Evolutionary conservation across 345 rosid species (phyloP), one percentile per base, ranked within the genome.

Genomic region (Xanthoceras sorbifolium): DNA sequence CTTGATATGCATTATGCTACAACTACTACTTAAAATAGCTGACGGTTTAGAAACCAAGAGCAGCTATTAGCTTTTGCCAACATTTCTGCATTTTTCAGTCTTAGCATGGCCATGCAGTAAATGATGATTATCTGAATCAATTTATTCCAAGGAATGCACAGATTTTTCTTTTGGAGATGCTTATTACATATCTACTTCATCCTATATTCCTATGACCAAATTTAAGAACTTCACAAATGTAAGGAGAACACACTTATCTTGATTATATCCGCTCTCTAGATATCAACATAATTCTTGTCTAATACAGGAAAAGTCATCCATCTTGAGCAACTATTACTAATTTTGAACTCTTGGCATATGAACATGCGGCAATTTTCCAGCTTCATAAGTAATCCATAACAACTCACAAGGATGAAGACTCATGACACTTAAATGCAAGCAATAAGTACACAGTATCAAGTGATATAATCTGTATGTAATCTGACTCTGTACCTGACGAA

Each of bases 401-500:
- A 57, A 71, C 48, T 8, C n/a, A n/a, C 34, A 57, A 54, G 36
- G 42, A 71, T 34, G 10, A 46, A 38, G 22, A 44, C 14, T 18
- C 44, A 65, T 17, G n/a, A 50, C 15, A 65, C n/a, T 8, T 1
- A 0, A 77, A 54, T 22, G 73, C 55, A 52, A 48, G 64, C 77
- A 59, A 67, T 20, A 34, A 52, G 77, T 48, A 44, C 1, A 59
- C 44, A 40, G 71, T 34, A 80, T 3, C 64, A 71, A 57, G 68
- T 59, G 42, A 67, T 25, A 28, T 17, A 29, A 48, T 48, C 32
- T 17, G 8, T 48, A 60, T 3, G 50, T 52, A 63, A 11, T 68
- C 64, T 73, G 64, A 69, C 64, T 29, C 12, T 25, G 17, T 75
- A 87, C 90, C 87, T 76, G 86, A 65, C 67, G 40, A 55, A 77